Base-by-base conservation (phyloP, 352 stramenopile species). In the Pythium insidiosum region DNA sequence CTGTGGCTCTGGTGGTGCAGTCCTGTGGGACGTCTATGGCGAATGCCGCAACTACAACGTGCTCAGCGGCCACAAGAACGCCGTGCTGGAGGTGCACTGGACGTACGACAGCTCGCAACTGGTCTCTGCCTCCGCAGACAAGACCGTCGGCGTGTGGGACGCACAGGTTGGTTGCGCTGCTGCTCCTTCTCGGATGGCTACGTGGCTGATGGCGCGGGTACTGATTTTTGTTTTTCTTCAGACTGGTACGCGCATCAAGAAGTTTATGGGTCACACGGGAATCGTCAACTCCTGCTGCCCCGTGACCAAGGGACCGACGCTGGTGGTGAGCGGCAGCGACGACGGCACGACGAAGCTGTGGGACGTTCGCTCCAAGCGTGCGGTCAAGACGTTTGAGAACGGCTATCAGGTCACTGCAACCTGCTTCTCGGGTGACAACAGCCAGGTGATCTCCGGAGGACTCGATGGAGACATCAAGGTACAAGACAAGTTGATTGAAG, bases 41-140 rank as follows among this genome's bases (percentile, higher is more conserved):
- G 85, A 94, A 26, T 97, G 88, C 60, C 63, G 68, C 35, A 98
- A 98, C 55, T 97, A 96, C 54, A 95, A 85, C 53, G 69, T 97
- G n/a, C 61, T 98, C 15, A 68, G 34, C 7, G 95, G 92, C 18
- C 95, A 98, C 64, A 98, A 97, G 68, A 98, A 98, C 64, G 92
- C 94, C 5, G 82, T 98, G 22, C 48, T 97, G 20, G 84, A 98
- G 61, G 64, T 96, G 10, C 72, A 92, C 42, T 98, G 90, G 82
- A 93, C 76, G 7, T 88, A 88, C 52, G 83, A 97, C 67, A 87
- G 75, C 30, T 53, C 77, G 29, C 73, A 83, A 26, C 43, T 98
- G 23, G 68, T 95, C 19, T 97, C 89, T 6, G 83, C 80, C 16
- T 97, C 84, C 41, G 94, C 93, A 5, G 95, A 98, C 65, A 97